Base-by-base conservation (phyloP, 2,329 filamentous ascomycete genomes). In the Apiospora aurea region DNA sequence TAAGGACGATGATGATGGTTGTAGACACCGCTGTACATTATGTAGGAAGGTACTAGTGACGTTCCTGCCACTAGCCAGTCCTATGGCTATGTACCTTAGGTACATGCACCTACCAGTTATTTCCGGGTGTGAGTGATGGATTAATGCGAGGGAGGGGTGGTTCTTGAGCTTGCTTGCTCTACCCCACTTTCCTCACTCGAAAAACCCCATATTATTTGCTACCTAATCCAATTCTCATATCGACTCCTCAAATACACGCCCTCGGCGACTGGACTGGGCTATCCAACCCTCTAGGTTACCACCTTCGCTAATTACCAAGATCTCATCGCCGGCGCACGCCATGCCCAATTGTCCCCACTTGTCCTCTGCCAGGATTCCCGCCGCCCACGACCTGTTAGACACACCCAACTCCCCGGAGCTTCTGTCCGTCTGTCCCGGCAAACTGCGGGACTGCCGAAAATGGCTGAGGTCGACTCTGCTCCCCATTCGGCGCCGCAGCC, bases 401-500 rank as follows among this genome's bases (percentile, higher is more conserved):
- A 64, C 57, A 6, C 57, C 34, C 57, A 41, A 41, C 57, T 41
- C 21, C 34, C 57, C 34, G 18, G 34, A 34, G 29, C 16, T 64
- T 64, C n/a, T 26, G 34, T 64, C 57, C 57, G 57, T 64, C 57
- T 64, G 18, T 41, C 34, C 57, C 57, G 57, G 57, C 34, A 38
- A 64, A 41, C 57, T 64, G 57, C 57, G 57, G 57, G 57, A 64
- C 57, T 41, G 5, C 57, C 57, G 57, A 8, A n/a, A 41, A 64
- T 64, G 57, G 57, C 57, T 41, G 57, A 64, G 38, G 34, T 64
- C 34, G 57, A 64, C 57, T 41, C 57, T 64, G 29, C 34, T 64
- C 57, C 57, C 57, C 57, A 64, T 14, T 64, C 57, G 57, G 57
- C 57, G 57, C 57, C 57, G 57, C 57, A 64, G 57, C 44, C 69